phyloP scores from a whole-genome alignment of 805 yeast genomes.

The Isabelozyma rhagii region DNA sequence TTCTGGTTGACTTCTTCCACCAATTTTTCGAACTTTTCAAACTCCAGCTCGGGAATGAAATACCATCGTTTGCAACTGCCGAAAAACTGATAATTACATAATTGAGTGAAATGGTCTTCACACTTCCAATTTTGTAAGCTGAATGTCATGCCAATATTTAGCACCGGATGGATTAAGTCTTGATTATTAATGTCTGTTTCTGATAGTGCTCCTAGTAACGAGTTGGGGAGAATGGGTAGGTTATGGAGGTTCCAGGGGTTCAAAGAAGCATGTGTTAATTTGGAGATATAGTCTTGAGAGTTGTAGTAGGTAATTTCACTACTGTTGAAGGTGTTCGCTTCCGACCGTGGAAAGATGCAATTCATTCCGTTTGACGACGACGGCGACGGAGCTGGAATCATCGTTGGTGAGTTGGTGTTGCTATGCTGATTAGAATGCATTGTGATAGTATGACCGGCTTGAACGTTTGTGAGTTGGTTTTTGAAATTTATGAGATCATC shows the following conservation, averaged over 20 bases:
- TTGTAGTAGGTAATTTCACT: slow-evolving; percentile 13
- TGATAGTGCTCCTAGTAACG: slow-evolving; percentile 43
- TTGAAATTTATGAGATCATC: slow-evolving; percentile 26
- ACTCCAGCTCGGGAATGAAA: slow-evolving; percentile 56
- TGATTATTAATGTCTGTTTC: slow-evolving; percentile 43
- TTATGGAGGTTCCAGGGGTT: slow-evolving; percentile 61
- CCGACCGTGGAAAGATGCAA: background rate
- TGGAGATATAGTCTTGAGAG: slow-evolving; percentile 15
- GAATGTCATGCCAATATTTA: slow-evolving; percentile 52
- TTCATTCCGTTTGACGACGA: background rate
- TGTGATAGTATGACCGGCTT: slow-evolving; percentile 6
- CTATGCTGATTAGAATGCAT: background rate
- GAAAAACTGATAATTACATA: slow-evolving; percentile 49
- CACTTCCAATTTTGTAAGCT: slow-evolving; percentile 55
- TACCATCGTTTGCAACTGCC: slow-evolving; percentile 63
- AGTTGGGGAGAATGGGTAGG: slow-evolving; percentile 46
- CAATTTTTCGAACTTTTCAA: slow-evolving; percentile 48
- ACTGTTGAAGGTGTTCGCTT: background rate
- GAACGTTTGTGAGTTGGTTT: slow-evolving; percentile 15
- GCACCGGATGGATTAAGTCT: slow-evolving; percentile 40
- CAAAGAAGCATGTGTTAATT: slow-evolving; percentile 17
- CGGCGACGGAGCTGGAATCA: background rate
- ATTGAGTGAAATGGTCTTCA: slow-evolving; percentile 60
- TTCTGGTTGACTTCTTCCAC: slow-evolving; percentile 16
- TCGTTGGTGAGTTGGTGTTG: background rate